These are phyloP conservation scores for Talaromyces piceae DNA, from an alignment of 2,329 filamentous ascomycete species.

Conservation along the genomic window DNA sequence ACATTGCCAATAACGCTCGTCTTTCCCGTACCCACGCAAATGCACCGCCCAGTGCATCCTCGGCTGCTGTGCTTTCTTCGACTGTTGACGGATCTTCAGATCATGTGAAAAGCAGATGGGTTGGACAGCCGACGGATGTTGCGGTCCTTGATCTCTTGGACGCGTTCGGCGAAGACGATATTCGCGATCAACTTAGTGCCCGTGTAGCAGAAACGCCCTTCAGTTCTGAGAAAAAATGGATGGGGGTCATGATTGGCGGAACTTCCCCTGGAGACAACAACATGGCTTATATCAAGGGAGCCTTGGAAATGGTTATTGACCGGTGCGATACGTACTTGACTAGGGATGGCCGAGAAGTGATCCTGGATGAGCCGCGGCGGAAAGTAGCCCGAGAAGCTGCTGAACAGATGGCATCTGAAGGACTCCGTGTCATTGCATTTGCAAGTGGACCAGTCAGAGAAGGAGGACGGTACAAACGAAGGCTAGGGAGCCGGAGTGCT, in stretches of 20 bases:
- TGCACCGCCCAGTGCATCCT: slow-evolving; percentile 60
- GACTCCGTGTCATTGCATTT: slow-evolving; percentile 84
- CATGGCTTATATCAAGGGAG: slow-evolving; percentile 91
- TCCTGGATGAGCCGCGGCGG: slow-evolving; percentile 68
- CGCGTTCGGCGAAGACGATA: slow-evolving; percentile 82
- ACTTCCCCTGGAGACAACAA: slow-evolving; percentile 54
- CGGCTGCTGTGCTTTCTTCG: slow-evolving; percentile 77
- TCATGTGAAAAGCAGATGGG: slow-evolving; percentile 75
- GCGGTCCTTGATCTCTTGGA: slow-evolving; percentile 94
- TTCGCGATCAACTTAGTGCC: slow-evolving; percentile 75
- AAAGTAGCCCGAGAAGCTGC: slow-evolving; percentile 72
- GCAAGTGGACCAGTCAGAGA: slow-evolving; percentile 68
- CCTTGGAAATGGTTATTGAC: slow-evolving; percentile 76
- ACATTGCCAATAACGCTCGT: slow-evolving; percentile 91
- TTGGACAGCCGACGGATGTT: slow-evolving; percentile 93
- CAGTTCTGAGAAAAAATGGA: slow-evolving; percentile 97
- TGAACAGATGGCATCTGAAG: slow-evolving; percentile 79
- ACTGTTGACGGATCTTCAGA: slow-evolving; percentile 59
- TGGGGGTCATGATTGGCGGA: slow-evolving; percentile 79
- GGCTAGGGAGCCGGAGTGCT: slow-evolving; percentile 48
- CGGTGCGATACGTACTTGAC: slow-evolving; percentile 88
- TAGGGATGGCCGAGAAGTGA: slow-evolving; percentile 75
- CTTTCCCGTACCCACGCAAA: slow-evolving; percentile 66
- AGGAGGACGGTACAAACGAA: slow-evolving; percentile 36
- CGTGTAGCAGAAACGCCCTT: slow-evolving; percentile 85